Evolutionary conservation across 2,329 filamentous ascomycete species (phyloP).

Genomic region (Zymoseptoria crescenta): DNA sequence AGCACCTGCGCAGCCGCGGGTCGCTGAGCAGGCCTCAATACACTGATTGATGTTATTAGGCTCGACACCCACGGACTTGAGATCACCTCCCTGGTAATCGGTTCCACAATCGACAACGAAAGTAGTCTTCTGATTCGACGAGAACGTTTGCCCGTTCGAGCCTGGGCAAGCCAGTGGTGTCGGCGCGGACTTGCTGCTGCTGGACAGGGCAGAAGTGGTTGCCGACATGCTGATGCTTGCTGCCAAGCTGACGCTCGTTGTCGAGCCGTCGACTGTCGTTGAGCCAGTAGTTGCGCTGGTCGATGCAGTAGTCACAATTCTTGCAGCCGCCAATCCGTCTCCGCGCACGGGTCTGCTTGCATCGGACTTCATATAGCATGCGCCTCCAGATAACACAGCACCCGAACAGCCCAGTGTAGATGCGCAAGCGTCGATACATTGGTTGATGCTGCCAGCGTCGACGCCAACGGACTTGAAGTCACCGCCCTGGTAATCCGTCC

Average conservation of each 20-base stretch:
- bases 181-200: conserved; percentile 9
- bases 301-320: conserved; percentile 12
- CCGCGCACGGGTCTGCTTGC: conserved; percentile 15
- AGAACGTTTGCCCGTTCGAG: conserved; percentile 19
- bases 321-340: conserved; percentile 22
- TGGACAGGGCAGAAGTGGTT: conserved; percentile 6
- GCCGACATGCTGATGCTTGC: conserved; percentile 7
- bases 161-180: conserved; percentile 21
- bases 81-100: conserved; percentile 22
- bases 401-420: conserved; percentile 26
- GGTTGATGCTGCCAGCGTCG: conserved; percentile 13
- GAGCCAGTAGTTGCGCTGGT: conserved; percentile 5
- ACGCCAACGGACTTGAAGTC: conserved; percentile 23
- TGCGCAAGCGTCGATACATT: conserved; percentile 29
- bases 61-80: conserved; percentile 18
- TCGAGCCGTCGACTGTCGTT: conserved; percentile 4
- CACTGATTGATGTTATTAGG: conserved; percentile 20
- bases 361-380: conserved; percentile 27
- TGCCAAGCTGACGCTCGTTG: neutral
- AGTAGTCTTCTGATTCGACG: conserved; percentile 20
- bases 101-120: conserved; percentile 23
- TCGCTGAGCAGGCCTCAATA: conserved; percentile 27
- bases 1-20: conserved; percentile 27
- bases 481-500: conserved; percentile 18
- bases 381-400: conserved; percentile 24